Base-by-base conservation (phyloP, 129 eudicot species). In the Smallanthus sonchifolius region DNA sequence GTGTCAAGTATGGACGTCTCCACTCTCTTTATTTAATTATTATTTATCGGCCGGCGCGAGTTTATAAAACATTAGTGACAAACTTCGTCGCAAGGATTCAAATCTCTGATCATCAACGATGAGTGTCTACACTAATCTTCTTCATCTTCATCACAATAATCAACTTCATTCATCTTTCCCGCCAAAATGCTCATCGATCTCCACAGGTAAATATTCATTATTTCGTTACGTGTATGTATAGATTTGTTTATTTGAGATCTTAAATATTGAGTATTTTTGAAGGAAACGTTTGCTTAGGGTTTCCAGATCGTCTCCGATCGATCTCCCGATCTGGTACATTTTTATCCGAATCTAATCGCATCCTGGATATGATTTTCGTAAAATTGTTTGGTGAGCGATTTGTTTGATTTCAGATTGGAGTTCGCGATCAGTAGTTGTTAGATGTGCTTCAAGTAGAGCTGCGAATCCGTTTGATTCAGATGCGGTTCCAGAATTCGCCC, bases 371-470 rank as follows among this genome's bases (percentile, higher is more conserved):
- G 34, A 38, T 55, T 32, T 6, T 5, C 2, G 5, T 39, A 42
- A 28, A 9, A 20, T 1, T 8, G 32, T 43, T 73, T 9, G 10
- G 6, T 9, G 38, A 13, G 2, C 28, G 32, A 9, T 7, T 30
- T 43, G 60, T 60, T 72, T 10, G 49, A 51, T 51, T 72, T 52
- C 67, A 79, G 92, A 75, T 17, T 56, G 62, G 55, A 49, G 76
- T 48, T 81, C 86, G 8, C 78, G 75, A 76, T 67, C 37, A 3
- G 19, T 72, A 20, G 38, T 65, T n/a, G 17, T 37, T 15, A 76
- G 84, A 80, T 64, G 79, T 76, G 74, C 65, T 17, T 63, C 92
- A 11, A 77, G 80, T 30, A 73, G 65, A 73, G 64, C 74, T 61
- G 73, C 45, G 6, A 77, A 73, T 70, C 72, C 64, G 28, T 70